Conservation (phyloP, 116 monocot genomes). For the Iris pallida region DNA sequence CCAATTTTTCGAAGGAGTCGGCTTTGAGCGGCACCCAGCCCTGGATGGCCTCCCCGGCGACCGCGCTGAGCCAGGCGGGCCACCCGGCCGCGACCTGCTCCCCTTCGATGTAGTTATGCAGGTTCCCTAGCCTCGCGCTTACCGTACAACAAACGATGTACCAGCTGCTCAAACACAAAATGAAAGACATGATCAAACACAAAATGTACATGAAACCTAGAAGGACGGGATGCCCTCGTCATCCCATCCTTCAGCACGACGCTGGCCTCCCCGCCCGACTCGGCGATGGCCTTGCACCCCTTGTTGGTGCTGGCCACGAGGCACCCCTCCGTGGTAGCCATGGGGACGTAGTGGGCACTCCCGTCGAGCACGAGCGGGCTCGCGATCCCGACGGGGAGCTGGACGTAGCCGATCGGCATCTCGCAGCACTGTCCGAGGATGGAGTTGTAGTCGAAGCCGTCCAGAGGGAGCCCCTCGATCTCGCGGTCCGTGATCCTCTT, state of each 20-base stretch:
- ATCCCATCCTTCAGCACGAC: conserved; percentile 71
- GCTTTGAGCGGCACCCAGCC: conserved; percentile 90
- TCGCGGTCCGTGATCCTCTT: conserved; percentile 50
- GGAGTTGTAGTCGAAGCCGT: conserved; percentile 78
- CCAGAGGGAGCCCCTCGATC: conserved; percentile 68
- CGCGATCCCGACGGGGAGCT: conserved; percentile 79
- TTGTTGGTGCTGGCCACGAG: conserved; percentile 94
- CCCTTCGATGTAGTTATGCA: conserved; percentile 63
- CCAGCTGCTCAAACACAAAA: no score
- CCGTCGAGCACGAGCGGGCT: conserved; percentile 80
- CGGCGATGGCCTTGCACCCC: conserved; percentile 87
- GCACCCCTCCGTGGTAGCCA: conserved; percentile 95
- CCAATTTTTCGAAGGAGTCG: conserved; percentile 85
- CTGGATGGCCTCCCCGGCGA: conserved; percentile 85
- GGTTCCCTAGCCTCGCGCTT: conserved; percentile 50
- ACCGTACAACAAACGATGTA: no score
- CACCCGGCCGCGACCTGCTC: conserved; percentile 94
- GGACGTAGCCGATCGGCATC: conserved; percentile 78
- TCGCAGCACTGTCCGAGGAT: conserved; percentile 95
- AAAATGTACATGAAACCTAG: no score
- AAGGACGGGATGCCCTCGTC: no score
- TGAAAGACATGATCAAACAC: no score
- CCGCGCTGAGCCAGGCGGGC: conserved; percentile 84
- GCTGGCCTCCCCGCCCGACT: conserved; percentile 72
- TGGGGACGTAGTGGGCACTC: conserved; percentile 60